phyloP scores from a whole-genome alignment of 208 protist genomes.

The Porcisia deanei region DNA sequence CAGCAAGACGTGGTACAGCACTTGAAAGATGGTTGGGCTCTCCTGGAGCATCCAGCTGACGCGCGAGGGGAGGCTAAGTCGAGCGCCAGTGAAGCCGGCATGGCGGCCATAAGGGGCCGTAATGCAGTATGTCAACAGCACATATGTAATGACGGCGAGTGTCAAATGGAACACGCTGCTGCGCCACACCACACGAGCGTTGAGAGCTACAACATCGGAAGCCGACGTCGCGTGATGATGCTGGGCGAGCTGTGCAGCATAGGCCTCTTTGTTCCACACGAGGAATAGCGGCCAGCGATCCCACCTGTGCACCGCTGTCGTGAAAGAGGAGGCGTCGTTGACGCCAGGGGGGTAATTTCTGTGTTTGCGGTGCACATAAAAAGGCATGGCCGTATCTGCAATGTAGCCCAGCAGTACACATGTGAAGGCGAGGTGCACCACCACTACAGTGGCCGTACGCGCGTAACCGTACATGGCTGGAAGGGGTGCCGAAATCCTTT shows the following conservation, averaged over 20 bases:
- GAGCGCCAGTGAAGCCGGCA: constrained; percentile 1
- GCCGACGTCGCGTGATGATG: constrained; percentile 6
- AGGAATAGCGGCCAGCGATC: constrained; percentile 10
- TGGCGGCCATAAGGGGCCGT: constrained; percentile 48
- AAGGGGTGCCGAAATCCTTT: too few species aligned
- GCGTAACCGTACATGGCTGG: background rate
- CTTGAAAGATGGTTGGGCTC: constrained; percentile 63
- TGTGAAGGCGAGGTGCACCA: constrained; percentile 27
- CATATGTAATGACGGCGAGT: constrained; percentile 35
- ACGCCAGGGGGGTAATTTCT: background rate
- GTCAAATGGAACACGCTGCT: constrained; percentile 33
- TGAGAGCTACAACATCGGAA: constrained; percentile 13
- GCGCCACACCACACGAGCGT: constrained; percentile 23
- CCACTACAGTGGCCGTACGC: background rate
- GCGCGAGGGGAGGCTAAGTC: constrained; percentile 38
- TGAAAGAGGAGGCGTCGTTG: background rate
- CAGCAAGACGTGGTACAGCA: constrained; percentile 56
- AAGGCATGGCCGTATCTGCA: constrained; percentile 29
- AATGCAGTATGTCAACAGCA: constrained; percentile 29
- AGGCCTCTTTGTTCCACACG: background rate
- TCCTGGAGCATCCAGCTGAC: constrained; percentile 76
- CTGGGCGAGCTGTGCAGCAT: background rate
- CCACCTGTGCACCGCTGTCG: constrained; percentile 1
- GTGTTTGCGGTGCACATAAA: constrained; percentile 19
- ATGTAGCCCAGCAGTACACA: constrained; percentile 17